Percentiles rank a stretch among this genome's conserved stretches.
Evolutionary conservation across 768 basidiomycete genomes (phyloP).

Genomic region (Sarcomyxa edulis): DNA sequence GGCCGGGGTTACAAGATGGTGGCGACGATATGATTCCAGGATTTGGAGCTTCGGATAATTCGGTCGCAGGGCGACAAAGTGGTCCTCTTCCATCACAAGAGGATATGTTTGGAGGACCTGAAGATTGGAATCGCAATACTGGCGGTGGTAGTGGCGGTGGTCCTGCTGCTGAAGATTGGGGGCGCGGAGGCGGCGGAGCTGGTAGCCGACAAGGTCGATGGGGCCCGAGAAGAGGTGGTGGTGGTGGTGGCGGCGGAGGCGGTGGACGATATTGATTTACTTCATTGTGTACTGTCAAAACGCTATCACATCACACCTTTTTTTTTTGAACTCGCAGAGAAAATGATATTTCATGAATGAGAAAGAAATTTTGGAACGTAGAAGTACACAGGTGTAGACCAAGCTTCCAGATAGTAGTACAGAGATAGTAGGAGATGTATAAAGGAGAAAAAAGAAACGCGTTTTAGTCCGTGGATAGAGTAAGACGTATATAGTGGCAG

Average conservation of each 20-base stretch:
- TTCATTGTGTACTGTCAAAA: constrained; percentile 1
- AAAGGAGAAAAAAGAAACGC: too few relatives aligned
- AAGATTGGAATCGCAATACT: constrained; percentile 9
- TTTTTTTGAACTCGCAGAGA: too few relatives aligned
- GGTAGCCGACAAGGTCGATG: constrained; percentile 25
- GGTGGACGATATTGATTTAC: constrained; percentile 10
- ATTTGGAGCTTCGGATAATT: constrained; percentile 33
- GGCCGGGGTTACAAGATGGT: constrained; percentile 19
- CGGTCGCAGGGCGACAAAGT: constrained; percentile 22
- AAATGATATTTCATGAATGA: too few relatives aligned
- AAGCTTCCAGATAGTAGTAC: too few relatives aligned
- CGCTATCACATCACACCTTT: not conserved
- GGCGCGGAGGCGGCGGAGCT: constrained; percentile 20
- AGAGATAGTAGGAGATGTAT: too few relatives aligned
- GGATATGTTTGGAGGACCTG: constrained; percentile 17
- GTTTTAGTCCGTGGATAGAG: constrained; percentile 1
- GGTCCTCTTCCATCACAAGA: constrained; percentile 21
- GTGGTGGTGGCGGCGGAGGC: constrained; percentile 12
- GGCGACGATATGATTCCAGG: constrained; percentile 65
- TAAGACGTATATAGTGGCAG: constrained; percentile 4
- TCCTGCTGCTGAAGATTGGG: constrained; percentile 26
- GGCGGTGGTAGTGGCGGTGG: constrained; percentile 31
- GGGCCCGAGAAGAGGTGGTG: constrained; percentile 19
- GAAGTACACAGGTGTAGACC: too few relatives aligned
- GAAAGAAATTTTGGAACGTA: too few relatives aligned